Evolutionary conservation across 495 filamentous ascomycete genomes (phyloP), one percentile per base, ranked within the genome.

Genomic region (Talaromyces liani): DNA sequence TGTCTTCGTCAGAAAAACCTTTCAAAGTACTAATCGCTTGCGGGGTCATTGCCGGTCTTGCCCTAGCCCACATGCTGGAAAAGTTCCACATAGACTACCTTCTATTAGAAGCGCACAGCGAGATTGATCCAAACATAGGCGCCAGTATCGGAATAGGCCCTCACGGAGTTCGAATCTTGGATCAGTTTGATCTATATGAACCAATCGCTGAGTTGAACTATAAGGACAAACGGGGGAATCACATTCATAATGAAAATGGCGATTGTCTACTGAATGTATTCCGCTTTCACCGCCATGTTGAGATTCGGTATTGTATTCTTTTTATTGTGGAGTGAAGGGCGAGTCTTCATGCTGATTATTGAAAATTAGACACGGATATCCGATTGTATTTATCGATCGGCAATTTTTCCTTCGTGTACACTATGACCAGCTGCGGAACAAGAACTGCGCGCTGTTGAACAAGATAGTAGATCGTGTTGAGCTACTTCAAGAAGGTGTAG

Each of bases 1-100:
- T 47, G 45, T 49, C 45, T 20, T 49, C 45, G 1, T 20, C 45
- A 20, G 45, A 20, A 20, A 49, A 20, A 20, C 10, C 45, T 49
- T 49, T 49, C 45, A 49, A 49, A 4, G 8, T 49, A 49, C n/a
- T 49, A 22, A 49, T 49, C 10, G n/a, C 45, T 8, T 7, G 45
- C 8, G 45, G 45, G 20, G 45, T n/a, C 45, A 83, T 80, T 0
- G 79, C 80, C 2, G 84, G 83, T 9, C 63, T 69, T 16, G 57
- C 41, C 8, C 29, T 69, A 31, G 68, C 68, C 10, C 10, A 54
- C 25, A 63, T 65, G 49, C 60, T 72, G 18, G 58, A 72, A 64
- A 60, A 61, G 34, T 62, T 61, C 27, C 56, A 62, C n/a, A 65
- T 70, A 34, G 70, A 70, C 53, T 72, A 62, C 57, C 41, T 70